These are phyloP conservation scores for Suillus spraguei DNA, from an alignment of 768 basidiomycete genomes.

Conservation along the genomic window DNA sequence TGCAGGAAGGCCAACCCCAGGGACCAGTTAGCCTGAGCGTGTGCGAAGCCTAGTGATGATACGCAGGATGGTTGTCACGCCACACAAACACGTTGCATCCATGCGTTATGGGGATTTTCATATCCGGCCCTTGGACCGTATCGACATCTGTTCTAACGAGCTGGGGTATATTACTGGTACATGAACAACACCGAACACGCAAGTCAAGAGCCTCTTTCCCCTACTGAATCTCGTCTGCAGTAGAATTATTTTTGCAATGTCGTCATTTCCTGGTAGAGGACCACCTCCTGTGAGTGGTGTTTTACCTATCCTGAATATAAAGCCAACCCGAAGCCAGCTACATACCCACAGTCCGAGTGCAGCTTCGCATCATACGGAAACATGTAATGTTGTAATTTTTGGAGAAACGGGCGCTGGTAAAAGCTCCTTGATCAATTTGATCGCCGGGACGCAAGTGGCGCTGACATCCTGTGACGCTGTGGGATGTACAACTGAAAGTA, in stretches of 20 bases:
- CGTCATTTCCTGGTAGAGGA: not conserved
- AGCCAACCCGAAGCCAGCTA: not conserved
- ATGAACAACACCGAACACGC: not conserved
- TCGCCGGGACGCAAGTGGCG: constrained; percentile 26
- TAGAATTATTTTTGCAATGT: not conserved
- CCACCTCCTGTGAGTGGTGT: not conserved
- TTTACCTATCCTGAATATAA: not conserved
- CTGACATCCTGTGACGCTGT: constrained; percentile 23
- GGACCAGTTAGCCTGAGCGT: not conserved
- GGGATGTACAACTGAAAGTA: constrained; percentile 26
- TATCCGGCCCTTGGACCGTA: not conserved
- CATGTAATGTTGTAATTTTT: constrained; percentile 29
- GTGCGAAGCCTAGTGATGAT: not conserved
- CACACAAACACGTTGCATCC: constrained; percentile 2
- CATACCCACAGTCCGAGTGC: not conserved
- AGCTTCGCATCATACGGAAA: not conserved
- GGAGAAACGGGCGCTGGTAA: constrained; percentile 34
- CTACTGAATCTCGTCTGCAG: not conserved
- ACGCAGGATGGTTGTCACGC: not conserved
- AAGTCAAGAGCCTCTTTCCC: not conserved
- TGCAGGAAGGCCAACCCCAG: not conserved
- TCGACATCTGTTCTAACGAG: not conserved
- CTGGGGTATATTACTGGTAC: not conserved
- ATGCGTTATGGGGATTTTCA: not conserved
- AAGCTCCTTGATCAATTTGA: constrained; percentile 34